These are phyloP conservation scores for Aspergillus brunneoviolaceus DNA, from an alignment of 2,329 filamentous ascomycete genomes.

Conservation along the genomic window DNA sequence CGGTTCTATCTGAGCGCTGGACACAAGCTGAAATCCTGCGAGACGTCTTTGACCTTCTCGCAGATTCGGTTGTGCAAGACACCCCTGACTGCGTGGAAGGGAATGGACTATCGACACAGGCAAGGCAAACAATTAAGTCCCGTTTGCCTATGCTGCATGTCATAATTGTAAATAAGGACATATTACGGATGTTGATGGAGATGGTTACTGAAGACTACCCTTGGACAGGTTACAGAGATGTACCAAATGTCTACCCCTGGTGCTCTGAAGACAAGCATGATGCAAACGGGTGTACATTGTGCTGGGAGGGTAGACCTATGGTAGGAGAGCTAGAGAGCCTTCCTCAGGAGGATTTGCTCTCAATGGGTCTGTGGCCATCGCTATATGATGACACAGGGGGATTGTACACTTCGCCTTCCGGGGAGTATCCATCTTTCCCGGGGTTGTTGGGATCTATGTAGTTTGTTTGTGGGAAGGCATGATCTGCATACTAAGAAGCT, in stretches of 20 bases:
- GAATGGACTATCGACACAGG: not conserved
- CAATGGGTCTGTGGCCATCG: not conserved
- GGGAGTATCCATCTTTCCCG: not conserved
- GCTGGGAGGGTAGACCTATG: not conserved
- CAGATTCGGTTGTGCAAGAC: not conserved
- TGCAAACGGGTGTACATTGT: not conserved
- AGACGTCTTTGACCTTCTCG: conserved; percentile 1
- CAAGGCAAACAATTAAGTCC: not conserved
- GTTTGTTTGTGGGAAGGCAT: not conserved
- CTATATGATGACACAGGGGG: not conserved
- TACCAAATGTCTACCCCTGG: not conserved
- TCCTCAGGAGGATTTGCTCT: not conserved
- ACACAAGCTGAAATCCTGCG: not conserved
- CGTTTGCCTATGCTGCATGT: not conserved
- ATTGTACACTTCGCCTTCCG: not conserved
- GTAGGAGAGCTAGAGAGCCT: not conserved
- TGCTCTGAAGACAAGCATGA: not conserved
- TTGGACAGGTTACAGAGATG: not conserved
- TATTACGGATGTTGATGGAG: conserved; percentile 2
- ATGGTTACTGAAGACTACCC: conserved; percentile 1
- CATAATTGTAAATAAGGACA: conserved; percentile 4
- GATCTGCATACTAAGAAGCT: not conserved
- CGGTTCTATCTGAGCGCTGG: conserved; percentile 1
- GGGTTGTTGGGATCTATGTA: conserved; percentile 2
- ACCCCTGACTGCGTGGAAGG: not conserved